phyloP scores from a whole-genome alignment of 1,284 basidiomycete species.

The Macrocybe sp. region DNA sequence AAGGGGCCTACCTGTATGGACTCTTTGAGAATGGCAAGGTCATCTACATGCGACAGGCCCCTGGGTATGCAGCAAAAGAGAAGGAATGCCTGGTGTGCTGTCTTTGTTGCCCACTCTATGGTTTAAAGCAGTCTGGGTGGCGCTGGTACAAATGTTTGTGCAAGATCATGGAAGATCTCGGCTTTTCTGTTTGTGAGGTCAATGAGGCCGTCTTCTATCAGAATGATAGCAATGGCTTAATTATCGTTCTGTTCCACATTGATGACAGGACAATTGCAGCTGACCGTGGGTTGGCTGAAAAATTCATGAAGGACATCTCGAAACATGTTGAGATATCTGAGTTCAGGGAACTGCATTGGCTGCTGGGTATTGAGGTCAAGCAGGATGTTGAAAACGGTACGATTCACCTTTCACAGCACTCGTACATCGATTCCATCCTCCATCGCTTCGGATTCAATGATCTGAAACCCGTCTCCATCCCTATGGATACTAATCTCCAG shows the following conservation, averaged over 20 bases:
- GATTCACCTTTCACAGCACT: conserved; percentile 18
- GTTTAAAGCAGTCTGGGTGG: conserved; percentile 19
- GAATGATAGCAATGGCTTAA: not conserved
- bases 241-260: conserved; percentile 19
- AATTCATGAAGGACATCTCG: conserved; percentile 15
- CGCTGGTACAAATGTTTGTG: conserved; percentile 18
- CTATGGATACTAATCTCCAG: conserved; percentile 15
- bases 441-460: conserved; percentile 15
- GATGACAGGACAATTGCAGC: conserved; percentile 24
- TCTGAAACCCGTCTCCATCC: conserved; percentile 17
- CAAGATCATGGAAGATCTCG: conserved; percentile 14
- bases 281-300: conserved; percentile 6
- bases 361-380: conserved; percentile 23
- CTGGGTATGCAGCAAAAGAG: conserved; percentile 17
- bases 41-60: conserved; percentile 29
- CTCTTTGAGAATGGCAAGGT: conserved; percentile 19
- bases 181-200: conserved; percentile 5
- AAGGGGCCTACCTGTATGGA: conserved; percentile 32
- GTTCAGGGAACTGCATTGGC: conserved; percentile 21
- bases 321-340: conserved; percentile 13
- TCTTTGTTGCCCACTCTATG: conserved; percentile 16
- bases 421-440: conserved; percentile 23
- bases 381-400: conserved; percentile 9
- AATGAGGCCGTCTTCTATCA: conserved; percentile 12
- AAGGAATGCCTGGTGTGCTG: conserved; percentile 10